Percentiles rank a stretch among this genome's conserved stretches.
These are phyloP conservation scores for Rhododendron ovatum DNA, from an alignment of 148 eudicot species.

Conservation along the genomic window DNA sequence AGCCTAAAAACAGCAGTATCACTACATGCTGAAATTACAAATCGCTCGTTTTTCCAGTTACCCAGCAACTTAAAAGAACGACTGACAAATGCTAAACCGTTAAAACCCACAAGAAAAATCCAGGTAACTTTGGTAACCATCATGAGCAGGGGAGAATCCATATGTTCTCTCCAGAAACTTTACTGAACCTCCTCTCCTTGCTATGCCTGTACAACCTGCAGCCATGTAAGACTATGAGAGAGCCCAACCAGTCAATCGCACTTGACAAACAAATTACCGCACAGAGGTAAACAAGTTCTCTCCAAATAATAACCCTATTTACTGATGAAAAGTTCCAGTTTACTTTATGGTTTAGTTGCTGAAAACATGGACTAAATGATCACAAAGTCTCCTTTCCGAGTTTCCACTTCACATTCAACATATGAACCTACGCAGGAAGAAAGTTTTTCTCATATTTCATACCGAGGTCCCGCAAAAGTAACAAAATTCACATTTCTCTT, in stretches of 20 bases:
- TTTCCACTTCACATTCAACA: neutral
- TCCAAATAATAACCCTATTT: neutral
- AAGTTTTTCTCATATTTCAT: neutral
- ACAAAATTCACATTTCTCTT: neutral
- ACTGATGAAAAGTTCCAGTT: neutral
- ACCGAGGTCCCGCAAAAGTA: neutral
- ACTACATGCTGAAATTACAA: neutral
- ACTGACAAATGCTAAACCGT: neutral
- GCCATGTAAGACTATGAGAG: neutral
- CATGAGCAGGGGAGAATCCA: neutral
- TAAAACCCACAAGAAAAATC: neutral
- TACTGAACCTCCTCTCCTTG: neutral
- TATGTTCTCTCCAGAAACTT: neutral
- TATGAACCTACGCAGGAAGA: neutral
- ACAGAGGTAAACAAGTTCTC: neutral
- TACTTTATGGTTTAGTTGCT: neutral
- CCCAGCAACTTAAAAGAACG: neutral
- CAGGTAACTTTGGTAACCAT: neutral
- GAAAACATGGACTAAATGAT: neutral
- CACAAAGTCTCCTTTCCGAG: neutral
- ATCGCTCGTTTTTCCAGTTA: neutral
- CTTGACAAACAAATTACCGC: neutral
- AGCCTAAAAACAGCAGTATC: neutral
- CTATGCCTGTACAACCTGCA: conserved; percentile 12
- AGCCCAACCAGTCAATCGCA: neutral